phyloP scores from a whole-genome alignment of 148 eudicot genomes.

The Amaranthus cruentus region DNA sequence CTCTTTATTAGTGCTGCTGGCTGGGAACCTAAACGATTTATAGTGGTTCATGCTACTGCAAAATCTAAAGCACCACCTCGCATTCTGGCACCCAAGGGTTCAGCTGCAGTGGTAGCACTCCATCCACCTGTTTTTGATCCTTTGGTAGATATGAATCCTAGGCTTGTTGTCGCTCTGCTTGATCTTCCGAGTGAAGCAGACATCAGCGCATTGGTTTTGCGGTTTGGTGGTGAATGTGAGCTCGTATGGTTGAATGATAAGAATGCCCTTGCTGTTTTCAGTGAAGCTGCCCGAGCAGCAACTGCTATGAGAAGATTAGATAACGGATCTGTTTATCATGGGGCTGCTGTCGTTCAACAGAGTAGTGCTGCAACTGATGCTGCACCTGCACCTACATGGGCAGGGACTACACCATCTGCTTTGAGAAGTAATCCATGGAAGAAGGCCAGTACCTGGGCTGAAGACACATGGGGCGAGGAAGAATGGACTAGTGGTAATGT shows the following conservation, averaged over 20 bases:
- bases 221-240: conserved; percentile 98
- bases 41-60: conserved; percentile 65
- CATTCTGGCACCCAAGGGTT: conserved; percentile 58
- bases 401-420: conserved; percentile 25
- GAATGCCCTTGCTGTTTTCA: conserved; percentile 85
- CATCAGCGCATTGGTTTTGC: conserved; percentile 76
- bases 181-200: conserved; percentile 89
- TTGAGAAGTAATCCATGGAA: conserved; percentile 65
- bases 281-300: conserved; percentile 90
- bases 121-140: conserved; percentile 63
- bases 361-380: conserved; percentile 28
- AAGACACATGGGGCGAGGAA: conserved; percentile 67
- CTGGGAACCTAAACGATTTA: conserved; percentile 91
- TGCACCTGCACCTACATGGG: conserved; percentile 46
- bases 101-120: conserved; percentile 29
- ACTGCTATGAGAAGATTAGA: conserved; percentile 97
- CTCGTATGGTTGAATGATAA: conserved; percentile 95
- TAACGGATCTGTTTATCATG: conserved; percentile 74
- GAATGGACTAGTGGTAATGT: conserved; percentile 39
- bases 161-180: conserved; percentile 76
- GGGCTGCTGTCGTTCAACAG: conserved; percentile 56
- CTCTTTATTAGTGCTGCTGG: conserved; percentile 72
- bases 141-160: conserved; percentile 82
- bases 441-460: conserved; percentile 48
- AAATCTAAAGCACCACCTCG: conserved; percentile 85